These are phyloP conservation scores for Hypoxylon sp. DNA, from an alignment of 2,329 filamentous ascomycete species.

Conservation along the genomic window DNA sequence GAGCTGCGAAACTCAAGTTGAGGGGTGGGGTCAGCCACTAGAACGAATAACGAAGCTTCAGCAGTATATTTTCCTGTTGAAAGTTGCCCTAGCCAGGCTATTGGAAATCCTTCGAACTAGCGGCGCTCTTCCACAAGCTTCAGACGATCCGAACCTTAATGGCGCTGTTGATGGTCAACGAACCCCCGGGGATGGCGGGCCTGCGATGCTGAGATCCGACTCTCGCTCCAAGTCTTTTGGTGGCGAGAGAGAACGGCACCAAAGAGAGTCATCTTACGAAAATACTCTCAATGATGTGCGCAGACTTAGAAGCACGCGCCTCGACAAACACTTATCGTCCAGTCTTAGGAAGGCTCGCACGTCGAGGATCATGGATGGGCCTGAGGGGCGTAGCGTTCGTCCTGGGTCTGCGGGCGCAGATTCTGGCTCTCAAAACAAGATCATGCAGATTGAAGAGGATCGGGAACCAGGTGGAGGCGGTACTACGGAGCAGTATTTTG, in stretches of 20 bases:
- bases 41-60: slow-evolving; percentile 86
- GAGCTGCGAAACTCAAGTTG: slow-evolving; percentile 72
- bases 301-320: slow-evolving; percentile 88
- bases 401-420: slow-evolving; percentile 79
- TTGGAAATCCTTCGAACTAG: slow-evolving; percentile 88
- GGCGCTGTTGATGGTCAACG: slow-evolving; percentile 75
- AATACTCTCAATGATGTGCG: slow-evolving; percentile 97
- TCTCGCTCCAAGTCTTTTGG: slow-evolving; percentile 82
- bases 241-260: slow-evolving; percentile 72
- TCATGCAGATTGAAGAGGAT: slow-evolving; percentile 85
- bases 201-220: slow-evolving; percentile 72
- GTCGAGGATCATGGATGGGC: slow-evolving; percentile 92
- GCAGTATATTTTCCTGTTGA: slow-evolving; percentile 93
- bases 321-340: slow-evolving; percentile 94
- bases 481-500: slow-evolving; percentile 86
- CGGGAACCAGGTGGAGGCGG: slow-evolving; percentile 77
- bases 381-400: slow-evolving; percentile 76
- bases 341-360: slow-evolving; percentile 92
- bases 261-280: slow-evolving; percentile 85
- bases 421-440: slow-evolving; percentile 66
- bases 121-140: slow-evolving; percentile 82
- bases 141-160: slow-evolving; percentile 78
- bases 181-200: slow-evolving; percentile 61
- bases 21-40: slow-evolving; percentile 70
- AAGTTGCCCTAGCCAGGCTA: slow-evolving; percentile 90